Evolutionary conservation across 371 early-diverging fungal genomes (phyloP).

Genomic region (Blastocladiella emersonii): DNA sequence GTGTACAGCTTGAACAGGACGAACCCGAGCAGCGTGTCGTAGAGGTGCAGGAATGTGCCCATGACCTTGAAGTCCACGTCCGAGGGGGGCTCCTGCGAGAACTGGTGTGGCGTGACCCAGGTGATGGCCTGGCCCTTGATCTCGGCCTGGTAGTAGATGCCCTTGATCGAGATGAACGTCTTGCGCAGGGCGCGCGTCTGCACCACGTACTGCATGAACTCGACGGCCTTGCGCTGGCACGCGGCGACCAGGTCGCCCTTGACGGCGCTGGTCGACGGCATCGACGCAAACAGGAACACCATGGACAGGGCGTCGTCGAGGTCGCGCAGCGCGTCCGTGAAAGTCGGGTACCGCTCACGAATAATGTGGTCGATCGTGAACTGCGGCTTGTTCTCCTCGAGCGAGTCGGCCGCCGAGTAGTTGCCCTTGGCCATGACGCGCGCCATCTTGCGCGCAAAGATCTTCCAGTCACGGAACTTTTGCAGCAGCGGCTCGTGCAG

Average conservation of each 20-base stretch:
- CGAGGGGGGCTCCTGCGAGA: constrained; percentile 58
- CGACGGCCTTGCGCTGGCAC: constrained; percentile 66
- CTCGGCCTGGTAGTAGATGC: constrained; percentile 95
- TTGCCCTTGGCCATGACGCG: constrained; percentile 72
- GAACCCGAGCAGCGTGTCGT: constrained; percentile 83
- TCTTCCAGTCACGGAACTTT: constrained; percentile 82
- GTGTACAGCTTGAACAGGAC: constrained; percentile 85
- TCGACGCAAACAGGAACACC: constrained; percentile 79
- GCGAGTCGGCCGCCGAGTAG: constrained; percentile 48
- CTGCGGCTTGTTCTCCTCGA: constrained; percentile 59
- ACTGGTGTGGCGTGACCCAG: constrained; percentile 92
- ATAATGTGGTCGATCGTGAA: constrained; percentile 84
- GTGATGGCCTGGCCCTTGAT: constrained; percentile 85
- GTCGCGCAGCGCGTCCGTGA: constrained; percentile 86
- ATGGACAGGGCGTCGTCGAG: constrained; percentile 92
- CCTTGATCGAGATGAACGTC: constrained; percentile 92
- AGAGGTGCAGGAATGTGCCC: constrained; percentile 90
- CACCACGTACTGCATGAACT: constrained; percentile 86
- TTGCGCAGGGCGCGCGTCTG: constrained; percentile 61
- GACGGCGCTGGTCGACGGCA: constrained; percentile 61
- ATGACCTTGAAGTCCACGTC: constrained; percentile 95
- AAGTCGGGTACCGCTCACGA: constrained; percentile 87
- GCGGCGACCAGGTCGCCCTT: constrained; percentile 43
- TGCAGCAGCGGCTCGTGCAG: constrained; percentile 76
- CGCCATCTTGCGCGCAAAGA: constrained; percentile 66